Conservation (phyloP, 2,329 filamentous ascomycete species). For the Mariannaea elegans region DNA sequence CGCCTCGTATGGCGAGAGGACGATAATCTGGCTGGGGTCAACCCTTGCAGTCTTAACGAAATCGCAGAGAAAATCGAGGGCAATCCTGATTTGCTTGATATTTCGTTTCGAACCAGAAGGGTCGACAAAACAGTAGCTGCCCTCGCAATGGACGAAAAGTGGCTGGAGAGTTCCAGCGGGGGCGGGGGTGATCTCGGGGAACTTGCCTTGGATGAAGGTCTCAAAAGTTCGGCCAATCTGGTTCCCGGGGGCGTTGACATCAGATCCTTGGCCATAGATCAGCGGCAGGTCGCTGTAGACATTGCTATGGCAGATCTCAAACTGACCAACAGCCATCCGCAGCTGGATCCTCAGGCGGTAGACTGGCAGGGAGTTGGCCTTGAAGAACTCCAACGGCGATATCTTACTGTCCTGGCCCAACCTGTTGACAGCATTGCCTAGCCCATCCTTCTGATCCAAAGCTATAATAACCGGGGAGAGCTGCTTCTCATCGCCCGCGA, state of each 20-base stretch:
- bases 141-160: conserved; percentile 6
- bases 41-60: conserved; percentile 18
- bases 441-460: not conserved
- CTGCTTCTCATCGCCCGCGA: conserved; percentile 34
- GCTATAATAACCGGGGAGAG: conserved; percentile 19
- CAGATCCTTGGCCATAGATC: not conserved
- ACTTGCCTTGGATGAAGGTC: not conserved
- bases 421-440: conserved; percentile 19
- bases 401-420: conserved; percentile 14
- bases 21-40: conserved; percentile 15
- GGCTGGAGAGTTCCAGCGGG: not conserved
- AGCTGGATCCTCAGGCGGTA: conserved; percentile 29
- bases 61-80: conserved; percentile 27
- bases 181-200: not conserved
- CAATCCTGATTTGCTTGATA: conserved; percentile 23
- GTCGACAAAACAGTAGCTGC: not conserved
- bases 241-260: not conserved
- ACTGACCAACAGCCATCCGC: conserved; percentile 31
- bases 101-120: conserved; percentile 1
- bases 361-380: conserved; percentile 23
- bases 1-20: conserved; percentile 29
- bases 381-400: conserved; percentile 25
- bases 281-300: conserved; percentile 1
- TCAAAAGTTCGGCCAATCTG: not conserved
- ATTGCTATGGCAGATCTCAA: conserved; percentile 20